phyloP scores from a whole-genome alignment of 176 grass and related monocot species.

The Carex parvula region DNA sequence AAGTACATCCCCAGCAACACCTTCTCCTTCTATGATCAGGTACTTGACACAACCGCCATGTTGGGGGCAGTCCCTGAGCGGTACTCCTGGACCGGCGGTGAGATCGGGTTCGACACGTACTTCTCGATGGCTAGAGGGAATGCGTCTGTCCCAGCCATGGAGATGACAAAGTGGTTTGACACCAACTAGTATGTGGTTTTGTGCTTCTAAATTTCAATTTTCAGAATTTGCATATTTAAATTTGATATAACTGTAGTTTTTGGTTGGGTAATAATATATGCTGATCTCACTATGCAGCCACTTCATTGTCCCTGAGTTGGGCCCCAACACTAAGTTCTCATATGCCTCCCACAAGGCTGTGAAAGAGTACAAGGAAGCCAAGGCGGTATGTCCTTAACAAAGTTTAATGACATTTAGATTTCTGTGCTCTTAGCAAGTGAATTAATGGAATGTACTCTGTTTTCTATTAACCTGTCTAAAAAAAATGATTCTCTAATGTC shows the following conservation, averaged over 20 bases:
- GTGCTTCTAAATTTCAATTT: neutral
- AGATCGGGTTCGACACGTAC: conserved; percentile 79
- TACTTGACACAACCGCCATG: conserved; percentile 92
- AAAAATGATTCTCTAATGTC: neutral
- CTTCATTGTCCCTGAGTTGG: conserved; percentile 93
- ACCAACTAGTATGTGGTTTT: conserved; percentile 87
- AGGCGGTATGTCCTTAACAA: conserved; percentile 49
- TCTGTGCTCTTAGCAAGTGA: neutral
- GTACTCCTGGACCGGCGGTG: conserved; percentile 67
- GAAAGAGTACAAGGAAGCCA: conserved; percentile 94
- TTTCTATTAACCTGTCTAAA: neutral
- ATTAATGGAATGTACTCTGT: neutral
- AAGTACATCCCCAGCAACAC: conserved; percentile 97
- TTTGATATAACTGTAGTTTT: neutral
- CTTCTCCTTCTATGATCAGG: conserved; percentile 95
- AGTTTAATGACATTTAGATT: neutral
- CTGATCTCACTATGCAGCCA: conserved; percentile 47
- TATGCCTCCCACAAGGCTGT: conserved; percentile 96
- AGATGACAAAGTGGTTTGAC: conserved; percentile 99
- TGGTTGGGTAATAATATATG: conserved; percentile 14
- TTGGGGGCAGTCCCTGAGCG: conserved; percentile 86
- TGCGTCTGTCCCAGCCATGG: conserved; percentile 88
- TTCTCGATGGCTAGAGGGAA: conserved; percentile 99
- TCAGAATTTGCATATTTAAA: neutral
- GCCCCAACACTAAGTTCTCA: conserved; percentile 73